Base-by-base conservation (phyloP, 2,329 filamentous ascomycete species). In the Diplodia corticola region DNA sequence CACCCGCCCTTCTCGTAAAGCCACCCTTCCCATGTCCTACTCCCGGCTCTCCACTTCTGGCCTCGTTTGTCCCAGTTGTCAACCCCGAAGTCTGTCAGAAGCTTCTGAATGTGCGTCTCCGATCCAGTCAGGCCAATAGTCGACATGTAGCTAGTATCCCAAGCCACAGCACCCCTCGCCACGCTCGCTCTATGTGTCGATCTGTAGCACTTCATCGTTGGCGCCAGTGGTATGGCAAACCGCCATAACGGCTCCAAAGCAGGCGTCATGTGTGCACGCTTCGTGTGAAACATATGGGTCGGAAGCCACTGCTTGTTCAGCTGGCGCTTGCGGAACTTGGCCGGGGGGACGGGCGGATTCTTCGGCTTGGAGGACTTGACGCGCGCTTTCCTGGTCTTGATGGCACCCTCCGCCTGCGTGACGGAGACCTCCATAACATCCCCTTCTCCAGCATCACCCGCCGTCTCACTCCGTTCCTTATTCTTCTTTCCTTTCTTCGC, bases 121-220 rank as follows among this genome's bases (percentile, higher is more conserved):
- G 82, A 80, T 0, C 93, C 95, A 70, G 89, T 88, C 3, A 98
- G 75, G 15, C 89, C 85, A 69, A 98, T 90, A 1, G 92, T 97
- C 71, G 91, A 91, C 81, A 95, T 90, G 75, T 97, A 99, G 76
- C 93, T 98, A 82, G 88, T 91, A 78, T 99, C 95, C 93, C 94
- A 98, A 0, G 89, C 89, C 50, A 98, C 83, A 24, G 90, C 90
- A 5, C 95, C 93, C 69, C 89, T 87, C 63, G 89, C 84, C 30
- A 88, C 88, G 63, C 88, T 87, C 24, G 92, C 89, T 69, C 93
- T 88, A 80, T 98, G 93, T 0, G 92, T 95, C 53, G 92, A 88
- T 60, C 95, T 84, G 75, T 97, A 97, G 61, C 90, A 89, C 81
- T 99, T 99, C 74, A 92, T 89, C 30, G 91, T 96, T 0, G 94